Percentiles rank a stretch among this genome's conserved stretches.
Evolutionary conservation across 2,329 filamentous ascomycete species (phyloP).

Genomic region (Aspergillus pseudotamarii): DNA sequence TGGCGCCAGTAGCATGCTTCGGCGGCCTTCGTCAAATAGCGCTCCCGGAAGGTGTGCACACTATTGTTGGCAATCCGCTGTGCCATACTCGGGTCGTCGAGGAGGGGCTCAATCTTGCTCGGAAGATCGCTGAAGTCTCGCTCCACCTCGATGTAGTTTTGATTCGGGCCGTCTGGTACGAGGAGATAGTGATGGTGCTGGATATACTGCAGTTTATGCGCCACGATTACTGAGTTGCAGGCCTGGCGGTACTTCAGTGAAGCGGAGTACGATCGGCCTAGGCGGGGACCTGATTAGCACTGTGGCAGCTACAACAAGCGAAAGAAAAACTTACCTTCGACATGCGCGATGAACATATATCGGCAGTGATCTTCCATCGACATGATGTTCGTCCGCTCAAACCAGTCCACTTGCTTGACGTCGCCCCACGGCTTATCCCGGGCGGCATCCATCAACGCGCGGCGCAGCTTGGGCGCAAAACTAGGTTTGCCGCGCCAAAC

Average conservation of each 20-base stretch:
- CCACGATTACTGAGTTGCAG: slow-evolving; percentile 50
- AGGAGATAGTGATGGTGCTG: slow-evolving; percentile 52
- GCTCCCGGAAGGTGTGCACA: slow-evolving; percentile 49
- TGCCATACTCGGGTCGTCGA: slow-evolving; percentile 40
- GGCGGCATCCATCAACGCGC: slow-evolving; percentile 43
- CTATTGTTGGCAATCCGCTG: slow-evolving; percentile 51
- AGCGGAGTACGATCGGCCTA: slow-evolving; percentile 49
- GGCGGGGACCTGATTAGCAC: not conserved
- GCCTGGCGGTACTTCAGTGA: slow-evolving; percentile 54
- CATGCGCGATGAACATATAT: slow-evolving; percentile 57
- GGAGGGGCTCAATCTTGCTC: slow-evolving; percentile 38
- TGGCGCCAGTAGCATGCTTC: slow-evolving; percentile 56
- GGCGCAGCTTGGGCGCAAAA: slow-evolving; percentile 44
- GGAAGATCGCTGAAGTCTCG: slow-evolving; percentile 59
- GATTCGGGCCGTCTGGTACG: slow-evolving; percentile 42
- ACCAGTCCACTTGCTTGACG: slow-evolving; percentile 47
- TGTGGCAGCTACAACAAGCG: not conserved
- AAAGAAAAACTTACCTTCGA: slow-evolving; percentile 46
- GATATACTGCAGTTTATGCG: slow-evolving; percentile 50
- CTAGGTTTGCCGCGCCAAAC: slow-evolving; percentile 54
- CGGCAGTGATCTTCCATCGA: slow-evolving; percentile 56
- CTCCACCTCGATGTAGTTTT: slow-evolving; percentile 52
- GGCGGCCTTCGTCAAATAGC: slow-evolving; percentile 53
- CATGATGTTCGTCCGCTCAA: slow-evolving; percentile 45
- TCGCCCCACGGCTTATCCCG: slow-evolving; percentile 50